Percentiles rank a stretch among this genome's conserved stretches.
phyloP scores from a whole-genome alignment of 129 eudicot species.

The Gnaphalium uliginosum region DNA sequence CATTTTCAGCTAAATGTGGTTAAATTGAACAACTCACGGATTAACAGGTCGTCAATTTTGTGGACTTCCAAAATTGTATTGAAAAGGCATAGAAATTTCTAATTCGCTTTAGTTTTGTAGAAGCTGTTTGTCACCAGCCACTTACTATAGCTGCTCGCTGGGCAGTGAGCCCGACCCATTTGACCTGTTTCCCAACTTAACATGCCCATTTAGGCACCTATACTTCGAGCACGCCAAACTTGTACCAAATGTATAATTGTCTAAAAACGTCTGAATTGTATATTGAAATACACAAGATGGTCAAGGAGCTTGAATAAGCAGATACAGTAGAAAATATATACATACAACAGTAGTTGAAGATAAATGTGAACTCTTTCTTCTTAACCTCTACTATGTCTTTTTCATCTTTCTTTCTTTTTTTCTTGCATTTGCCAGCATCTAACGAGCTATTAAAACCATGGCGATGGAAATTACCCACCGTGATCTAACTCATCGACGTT shows the following conservation, averaged over 20 bases:
- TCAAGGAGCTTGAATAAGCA: neutral
- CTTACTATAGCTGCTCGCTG: neutral
- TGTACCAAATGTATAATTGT: neutral
- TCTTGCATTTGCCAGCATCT: constrained; percentile 7
- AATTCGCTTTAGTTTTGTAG: neutral
- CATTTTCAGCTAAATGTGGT: neutral
- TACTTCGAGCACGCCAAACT: neutral
- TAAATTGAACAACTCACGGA: neutral
- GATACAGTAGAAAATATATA: constrained; percentile 22
- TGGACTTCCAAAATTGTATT: neutral
- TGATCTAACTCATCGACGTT: constrained; percentile 45
- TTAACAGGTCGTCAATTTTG: neutral
- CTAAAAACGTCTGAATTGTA: neutral
- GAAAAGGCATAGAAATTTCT: too few relatives aligned
- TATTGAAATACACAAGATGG: neutral
- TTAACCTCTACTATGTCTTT: constrained; percentile 24
- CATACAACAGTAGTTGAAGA: constrained; percentile 27
- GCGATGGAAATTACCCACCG: neutral
- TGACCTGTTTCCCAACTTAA: neutral
- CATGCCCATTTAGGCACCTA: neutral
- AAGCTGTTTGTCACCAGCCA: neutral
- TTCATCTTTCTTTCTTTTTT: neutral
- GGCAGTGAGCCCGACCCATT: neutral
- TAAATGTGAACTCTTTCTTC: constrained; percentile 24
- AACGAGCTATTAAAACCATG: constrained; percentile 14